Evolutionary conservation across 73 alveolate genomes (phyloP).

Genomic region (Paramecium bursaria): DNA sequence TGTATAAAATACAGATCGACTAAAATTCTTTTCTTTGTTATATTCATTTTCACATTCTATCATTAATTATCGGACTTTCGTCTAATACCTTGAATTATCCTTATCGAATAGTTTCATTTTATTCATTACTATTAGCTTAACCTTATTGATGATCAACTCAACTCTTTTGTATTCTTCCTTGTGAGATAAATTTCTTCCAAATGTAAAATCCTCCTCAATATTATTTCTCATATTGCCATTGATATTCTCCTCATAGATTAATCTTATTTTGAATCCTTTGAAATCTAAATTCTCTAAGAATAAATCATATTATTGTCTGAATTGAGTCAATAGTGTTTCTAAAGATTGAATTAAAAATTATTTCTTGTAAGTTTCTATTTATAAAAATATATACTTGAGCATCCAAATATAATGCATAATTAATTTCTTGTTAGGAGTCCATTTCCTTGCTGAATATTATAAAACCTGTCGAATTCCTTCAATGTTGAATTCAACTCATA

Average conservation of each 20-base stretch:
- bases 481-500: background rate
- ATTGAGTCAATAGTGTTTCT: background rate
- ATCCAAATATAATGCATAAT: conserved; percentile 43
- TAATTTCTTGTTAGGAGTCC: background rate
- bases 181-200: background rate
- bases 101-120: conserved; percentile 1
- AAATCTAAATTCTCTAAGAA: conserved; percentile 13
- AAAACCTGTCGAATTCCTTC: conserved; percentile 20
- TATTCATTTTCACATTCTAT: conserved; percentile 2
- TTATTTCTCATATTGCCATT: conserved; percentile 20
- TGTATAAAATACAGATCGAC: background rate
- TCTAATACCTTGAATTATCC: conserved; percentile 14
- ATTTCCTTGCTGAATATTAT: conserved; percentile 30
- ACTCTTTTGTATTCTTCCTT: background rate
- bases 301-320: background rate
- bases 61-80: background rate
- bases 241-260: conserved; percentile 5
- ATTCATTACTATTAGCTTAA: conserved; percentile 4
- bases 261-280: background rate
- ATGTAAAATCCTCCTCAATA: background rate
- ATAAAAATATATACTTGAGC: too few species aligned
- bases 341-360: conserved; percentile 7
- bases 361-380: conserved; percentile 32
- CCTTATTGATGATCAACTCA: background rate
- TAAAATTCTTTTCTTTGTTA: background rate